A percentile compares a stretch with the other conserved stretches of the same genome.
phyloP scores from a whole-genome alignment of 805 yeast genomes.

The Myxozyma vanderwaltii region DNA sequence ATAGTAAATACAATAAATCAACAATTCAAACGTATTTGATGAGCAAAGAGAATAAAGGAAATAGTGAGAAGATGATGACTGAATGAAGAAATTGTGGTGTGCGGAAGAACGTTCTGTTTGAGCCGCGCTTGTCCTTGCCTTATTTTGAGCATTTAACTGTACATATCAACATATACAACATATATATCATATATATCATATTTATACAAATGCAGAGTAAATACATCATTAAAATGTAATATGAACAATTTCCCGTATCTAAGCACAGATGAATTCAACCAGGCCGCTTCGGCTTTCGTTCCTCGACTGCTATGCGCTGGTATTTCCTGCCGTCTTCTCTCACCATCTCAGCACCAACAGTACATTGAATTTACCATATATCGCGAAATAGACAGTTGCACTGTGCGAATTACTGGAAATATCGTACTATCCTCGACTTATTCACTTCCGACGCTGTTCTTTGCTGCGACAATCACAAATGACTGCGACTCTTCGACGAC shows the following conservation, averaged over 20 bases:
- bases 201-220: too few species aligned
- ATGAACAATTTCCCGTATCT: slow-evolving; percentile 14
- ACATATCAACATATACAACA: neutral
- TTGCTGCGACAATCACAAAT: slow-evolving; percentile 15
- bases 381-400: neutral
- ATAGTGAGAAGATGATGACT: slow-evolving; percentile 1
- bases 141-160: neutral
- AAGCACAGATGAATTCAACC: slow-evolving; percentile 10
- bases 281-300: slow-evolving; percentile 15
- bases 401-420: slow-evolving; percentile 2
- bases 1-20: too few species aligned
- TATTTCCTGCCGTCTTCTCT: neutral
- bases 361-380: neutral
- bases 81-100: neutral
- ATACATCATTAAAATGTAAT: too few species aligned
- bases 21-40: too few species aligned
- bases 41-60: neutral
- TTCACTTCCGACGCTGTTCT: slow-evolving; percentile 24
- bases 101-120: slow-evolving; percentile 3
- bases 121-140: slow-evolving; percentile 3
- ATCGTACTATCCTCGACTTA: slow-evolving; percentile 22
- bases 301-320: slow-evolving; percentile 17
- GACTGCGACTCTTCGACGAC: slow-evolving; percentile 6
- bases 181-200: too few species aligned
- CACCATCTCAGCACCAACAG: too few species aligned